Percentiles rank a stretch among this genome's conserved stretches.
Conservation (phyloP, 2,329 filamentous ascomycete genomes). For the Pseudogymnoascus sp. region DNA sequence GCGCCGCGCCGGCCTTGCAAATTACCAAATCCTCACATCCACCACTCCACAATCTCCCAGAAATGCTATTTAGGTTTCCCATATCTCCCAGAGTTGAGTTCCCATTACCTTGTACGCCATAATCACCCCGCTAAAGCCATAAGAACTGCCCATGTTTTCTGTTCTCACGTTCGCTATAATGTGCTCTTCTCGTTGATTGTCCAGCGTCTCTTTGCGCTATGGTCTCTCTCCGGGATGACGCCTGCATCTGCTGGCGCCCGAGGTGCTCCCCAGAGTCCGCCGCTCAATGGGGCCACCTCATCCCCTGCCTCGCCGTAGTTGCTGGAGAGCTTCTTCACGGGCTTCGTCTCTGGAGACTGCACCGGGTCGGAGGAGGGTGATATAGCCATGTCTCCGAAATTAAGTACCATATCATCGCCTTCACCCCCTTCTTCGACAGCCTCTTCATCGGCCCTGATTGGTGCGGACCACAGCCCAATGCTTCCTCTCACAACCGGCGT, state of each 20-base stretch:
- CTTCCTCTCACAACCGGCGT: constrained; percentile 27
- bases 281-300: constrained; percentile 30
- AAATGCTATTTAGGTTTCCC: constrained; percentile 1
- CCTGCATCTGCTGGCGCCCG: constrained; percentile 34
- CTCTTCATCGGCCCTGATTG: constrained; percentile 36
- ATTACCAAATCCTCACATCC: background rate
- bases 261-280: constrained; percentile 37
- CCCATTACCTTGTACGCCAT: background rate
- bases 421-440: constrained; percentile 35
- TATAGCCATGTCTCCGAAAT: constrained; percentile 31
- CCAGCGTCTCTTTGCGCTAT: constrained; percentile 44
- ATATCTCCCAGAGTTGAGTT: constrained; percentile 1
- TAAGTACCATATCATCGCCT: constrained; percentile 36
- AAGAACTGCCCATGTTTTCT: background rate
- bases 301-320: constrained; percentile 18
- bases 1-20: background rate
- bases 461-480: constrained; percentile 40
- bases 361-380: background rate
- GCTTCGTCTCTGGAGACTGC: background rate
- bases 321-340: background rate
- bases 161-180: background rate
- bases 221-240: constrained; percentile 34
- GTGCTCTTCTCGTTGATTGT: constrained; percentile 39
- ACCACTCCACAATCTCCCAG: background rate
- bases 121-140: background rate